These are phyloP conservation scores for Trichoderma arundinaceum DNA, from an alignment of 2,329 filamentous ascomycete species.

Conservation along the genomic window DNA sequence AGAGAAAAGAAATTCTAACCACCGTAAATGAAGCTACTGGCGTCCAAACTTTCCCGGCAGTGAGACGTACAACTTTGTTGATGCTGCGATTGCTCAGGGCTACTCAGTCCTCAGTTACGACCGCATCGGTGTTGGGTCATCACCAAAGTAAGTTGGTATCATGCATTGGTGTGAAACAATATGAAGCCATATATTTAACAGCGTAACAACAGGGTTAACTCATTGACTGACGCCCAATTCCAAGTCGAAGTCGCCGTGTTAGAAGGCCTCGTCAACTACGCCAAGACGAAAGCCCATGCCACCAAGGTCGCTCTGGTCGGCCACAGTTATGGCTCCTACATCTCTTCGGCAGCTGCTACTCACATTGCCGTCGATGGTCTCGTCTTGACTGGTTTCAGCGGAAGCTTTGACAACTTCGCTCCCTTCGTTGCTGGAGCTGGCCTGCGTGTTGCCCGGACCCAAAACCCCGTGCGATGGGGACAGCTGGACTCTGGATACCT, in stretches of 20 bases:
- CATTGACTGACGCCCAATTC: constrained; percentile 20
- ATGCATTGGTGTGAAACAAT: no score
- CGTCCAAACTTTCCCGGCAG: constrained; percentile 7
- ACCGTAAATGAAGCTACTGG: neutral
- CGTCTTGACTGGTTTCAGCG: constrained; percentile 18
- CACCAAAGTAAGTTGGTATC: neutral
- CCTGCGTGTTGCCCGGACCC: neutral
- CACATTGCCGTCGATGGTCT: neutral
- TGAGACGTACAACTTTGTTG: constrained; percentile 2
- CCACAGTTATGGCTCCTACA: constrained; percentile 24
- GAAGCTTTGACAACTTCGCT: constrained; percentile 11
- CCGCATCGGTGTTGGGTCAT: constrained; percentile 21
- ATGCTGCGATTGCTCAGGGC: constrained; percentile 14
- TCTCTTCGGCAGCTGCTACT: constrained; percentile 15
- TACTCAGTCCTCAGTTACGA: constrained; percentile 24
- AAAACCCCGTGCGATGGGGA: constrained; percentile 14
- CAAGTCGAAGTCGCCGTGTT: constrained; percentile 25
- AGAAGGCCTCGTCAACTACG: constrained; percentile 18
- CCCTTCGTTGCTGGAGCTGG: constrained; percentile 8
- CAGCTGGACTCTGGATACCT: constrained; percentile 15
- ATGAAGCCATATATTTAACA: neutral
- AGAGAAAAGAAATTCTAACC: neutral
- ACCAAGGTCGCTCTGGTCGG: constrained; percentile 7
- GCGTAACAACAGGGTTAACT: neutral
- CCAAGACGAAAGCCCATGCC: constrained; percentile 7